Conservation (phyloP, 306 rosid species). For the Amphicarpaea edgeworthii region DNA sequence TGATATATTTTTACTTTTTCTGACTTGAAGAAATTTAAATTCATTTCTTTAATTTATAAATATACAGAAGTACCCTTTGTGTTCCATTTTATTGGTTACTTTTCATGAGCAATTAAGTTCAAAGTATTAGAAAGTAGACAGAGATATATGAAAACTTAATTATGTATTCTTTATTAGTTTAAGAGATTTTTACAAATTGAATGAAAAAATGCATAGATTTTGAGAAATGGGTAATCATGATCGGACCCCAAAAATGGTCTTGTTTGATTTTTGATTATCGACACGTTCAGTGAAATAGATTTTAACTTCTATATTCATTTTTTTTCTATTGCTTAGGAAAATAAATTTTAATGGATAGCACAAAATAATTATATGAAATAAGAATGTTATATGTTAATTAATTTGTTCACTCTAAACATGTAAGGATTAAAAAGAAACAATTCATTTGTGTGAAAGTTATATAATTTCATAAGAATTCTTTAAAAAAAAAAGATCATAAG, state of each 20-base stretch:
- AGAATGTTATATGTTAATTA: too few species aligned
- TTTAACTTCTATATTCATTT: too few species aligned
- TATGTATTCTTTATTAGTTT: neutral
- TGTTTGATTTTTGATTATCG: neutral
- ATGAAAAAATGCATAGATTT: neutral
- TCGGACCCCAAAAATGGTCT: neutral
- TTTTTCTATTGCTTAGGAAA: neutral
- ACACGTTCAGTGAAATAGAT: too few species aligned
- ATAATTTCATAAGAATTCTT: too few species aligned
- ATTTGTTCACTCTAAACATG: too few species aligned
- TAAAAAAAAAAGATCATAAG: too few species aligned
- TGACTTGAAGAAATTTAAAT: neutral
- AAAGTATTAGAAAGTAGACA: neutral
- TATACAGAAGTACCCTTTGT: neutral
- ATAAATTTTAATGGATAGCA: neutral
- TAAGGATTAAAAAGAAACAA: too few species aligned
- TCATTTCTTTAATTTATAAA: neutral
- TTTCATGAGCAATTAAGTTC: conserved; percentile 11
- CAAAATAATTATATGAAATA: neutral
- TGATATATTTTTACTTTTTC: neutral
- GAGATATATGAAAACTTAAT: neutral
- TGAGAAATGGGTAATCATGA: neutral
- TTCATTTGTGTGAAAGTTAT: too few species aligned
- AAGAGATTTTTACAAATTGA: neutral
- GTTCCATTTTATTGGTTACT: neutral